Percentiles rank a stretch among this genome's conserved stretches.
phyloP scores from a whole-genome alignment of 2,329 filamentous ascomycete species.

The Hypoxylon sp. region DNA sequence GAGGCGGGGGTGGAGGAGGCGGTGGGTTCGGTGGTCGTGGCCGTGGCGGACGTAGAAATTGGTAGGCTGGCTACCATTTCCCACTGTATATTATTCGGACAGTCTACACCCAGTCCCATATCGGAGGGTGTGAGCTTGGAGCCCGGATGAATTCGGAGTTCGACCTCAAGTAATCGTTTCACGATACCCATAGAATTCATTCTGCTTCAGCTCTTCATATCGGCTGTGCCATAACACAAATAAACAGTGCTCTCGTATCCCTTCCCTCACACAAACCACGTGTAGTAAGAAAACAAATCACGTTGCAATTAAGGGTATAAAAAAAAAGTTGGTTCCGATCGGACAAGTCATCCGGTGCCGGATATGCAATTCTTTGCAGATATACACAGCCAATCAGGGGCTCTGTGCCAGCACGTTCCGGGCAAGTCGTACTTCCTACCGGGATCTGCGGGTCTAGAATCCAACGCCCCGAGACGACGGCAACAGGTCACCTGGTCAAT shows the following conservation, averaged over 20 bases:
- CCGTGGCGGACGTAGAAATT: conserved; percentile 53
- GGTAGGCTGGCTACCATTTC: conserved; percentile 41
- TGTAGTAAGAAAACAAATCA: neutral
- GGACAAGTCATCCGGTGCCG: conserved; percentile 20
- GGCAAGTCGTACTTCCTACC: conserved; percentile 20
- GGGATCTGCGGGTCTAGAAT: conserved; percentile 32
- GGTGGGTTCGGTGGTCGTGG: conserved; percentile 51
- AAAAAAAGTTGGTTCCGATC: conserved; percentile 3
- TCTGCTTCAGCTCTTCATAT: neutral
- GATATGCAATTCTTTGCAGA: conserved; percentile 3
- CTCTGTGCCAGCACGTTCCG: conserved; percentile 29
- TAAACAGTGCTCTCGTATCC: neutral
- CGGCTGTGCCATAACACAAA: neutral
- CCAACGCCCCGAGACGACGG: conserved; percentile 1
- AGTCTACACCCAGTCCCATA: neutral
- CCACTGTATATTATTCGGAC: neutral
- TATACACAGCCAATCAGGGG: conserved; percentile 28
- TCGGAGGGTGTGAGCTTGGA: neutral
- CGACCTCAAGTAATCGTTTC: conserved; percentile 5
- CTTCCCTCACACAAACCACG: neutral
- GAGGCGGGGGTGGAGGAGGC: conserved; percentile 50
- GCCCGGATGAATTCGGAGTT: neutral
- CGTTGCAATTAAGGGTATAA: neutral
- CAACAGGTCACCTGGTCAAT: neutral
- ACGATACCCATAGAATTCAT: conserved; percentile 26